Percentiles rank a stretch among this genome's conserved stretches.
Conservation (phyloP, 306 rosid species). For the Pyrus pyrifolia region DNA sequence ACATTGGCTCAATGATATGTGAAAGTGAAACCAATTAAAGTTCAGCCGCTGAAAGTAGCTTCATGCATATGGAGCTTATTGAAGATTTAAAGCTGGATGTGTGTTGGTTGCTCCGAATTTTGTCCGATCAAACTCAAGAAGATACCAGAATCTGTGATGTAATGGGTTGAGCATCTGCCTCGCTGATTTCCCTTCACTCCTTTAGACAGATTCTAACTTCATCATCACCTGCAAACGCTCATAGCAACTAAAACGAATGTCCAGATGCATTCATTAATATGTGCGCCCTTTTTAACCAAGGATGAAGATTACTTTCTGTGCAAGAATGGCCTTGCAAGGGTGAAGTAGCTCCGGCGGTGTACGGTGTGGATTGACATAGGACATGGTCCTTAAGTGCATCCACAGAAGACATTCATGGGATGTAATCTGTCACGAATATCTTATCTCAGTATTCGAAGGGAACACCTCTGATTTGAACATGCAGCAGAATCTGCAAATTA, state of each 20-base stretch:
- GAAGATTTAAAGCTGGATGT: conserved; percentile 8
- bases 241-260: not conserved
- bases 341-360: not conserved
- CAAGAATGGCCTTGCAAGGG: not conserved
- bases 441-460: not conserved
- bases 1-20: not conserved
- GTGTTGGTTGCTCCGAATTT: not conserved
- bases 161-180: not conserved
- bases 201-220: not conserved
- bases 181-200: not conserved
- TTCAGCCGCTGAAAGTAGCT: conserved; percentile 23
- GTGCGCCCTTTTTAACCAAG: not conserved
- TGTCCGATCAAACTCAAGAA: not conserved
- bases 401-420: not conserved
- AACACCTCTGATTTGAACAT: not conserved
- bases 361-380: not conserved
- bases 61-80: conserved; percentile 10
- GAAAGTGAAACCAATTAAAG: not conserved
- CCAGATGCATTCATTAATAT: not conserved
- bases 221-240: not conserved
- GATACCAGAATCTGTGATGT: not conserved
- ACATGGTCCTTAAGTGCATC: not conserved
- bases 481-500: not conserved
- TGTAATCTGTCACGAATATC: not conserved
- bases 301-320: not conserved